Percentiles rank a stretch among this genome's conserved stretches.
Evolutionary conservation across 768 basidiomycete species (phyloP).

Genomic region (Strobilomyces echinocephalus): DNA sequence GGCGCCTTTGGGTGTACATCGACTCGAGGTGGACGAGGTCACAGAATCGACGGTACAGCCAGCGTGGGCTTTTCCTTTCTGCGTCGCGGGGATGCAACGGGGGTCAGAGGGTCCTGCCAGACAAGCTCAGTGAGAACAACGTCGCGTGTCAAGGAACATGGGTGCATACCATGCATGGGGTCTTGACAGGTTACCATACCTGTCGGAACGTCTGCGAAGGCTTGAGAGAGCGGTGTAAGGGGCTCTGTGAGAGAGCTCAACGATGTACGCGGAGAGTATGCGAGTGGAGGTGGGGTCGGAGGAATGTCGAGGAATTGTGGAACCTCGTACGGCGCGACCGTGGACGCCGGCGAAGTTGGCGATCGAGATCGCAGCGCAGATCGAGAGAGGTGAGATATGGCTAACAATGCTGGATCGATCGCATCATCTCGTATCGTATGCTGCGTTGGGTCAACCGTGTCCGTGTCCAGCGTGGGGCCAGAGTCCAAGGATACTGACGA

Average conservation of each 20-base stretch:
- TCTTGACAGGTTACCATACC: slow-evolving; percentile 1
- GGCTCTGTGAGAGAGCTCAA: slow-evolving; percentile 29
- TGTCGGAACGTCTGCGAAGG: slow-evolving; percentile 7
- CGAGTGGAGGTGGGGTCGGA: slow-evolving; percentile 19
- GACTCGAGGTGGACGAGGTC: neutral
- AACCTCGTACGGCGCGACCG: neutral
- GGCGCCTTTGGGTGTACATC: slow-evolving; percentile 5
- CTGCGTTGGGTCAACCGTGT: neutral
- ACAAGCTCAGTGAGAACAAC: slow-evolving; percentile 2
- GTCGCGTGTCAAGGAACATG: neutral
- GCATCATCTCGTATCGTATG: slow-evolving; percentile 16
- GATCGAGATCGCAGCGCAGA: slow-evolving; percentile 1
- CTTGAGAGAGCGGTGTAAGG: slow-evolving; percentile 21
- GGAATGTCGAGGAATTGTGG: slow-evolving; percentile 1
- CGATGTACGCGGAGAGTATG: slow-evolving; percentile 29
- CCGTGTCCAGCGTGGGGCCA: neutral
- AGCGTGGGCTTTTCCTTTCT: slow-evolving; percentile 20
- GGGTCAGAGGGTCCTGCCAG: neutral
- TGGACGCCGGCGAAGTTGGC: neutral
- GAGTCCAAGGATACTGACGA: neutral
- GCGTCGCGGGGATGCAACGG: neutral
- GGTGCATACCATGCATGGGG: slow-evolving; percentile 7
- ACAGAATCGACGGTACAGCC: neutral
- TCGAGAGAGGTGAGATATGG: slow-evolving; percentile 19
- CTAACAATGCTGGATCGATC: slow-evolving; percentile 33